These are phyloP conservation scores for Trypanosoma melophagium DNA, from an alignment of 208 protist species.

Conservation along the genomic window DNA sequence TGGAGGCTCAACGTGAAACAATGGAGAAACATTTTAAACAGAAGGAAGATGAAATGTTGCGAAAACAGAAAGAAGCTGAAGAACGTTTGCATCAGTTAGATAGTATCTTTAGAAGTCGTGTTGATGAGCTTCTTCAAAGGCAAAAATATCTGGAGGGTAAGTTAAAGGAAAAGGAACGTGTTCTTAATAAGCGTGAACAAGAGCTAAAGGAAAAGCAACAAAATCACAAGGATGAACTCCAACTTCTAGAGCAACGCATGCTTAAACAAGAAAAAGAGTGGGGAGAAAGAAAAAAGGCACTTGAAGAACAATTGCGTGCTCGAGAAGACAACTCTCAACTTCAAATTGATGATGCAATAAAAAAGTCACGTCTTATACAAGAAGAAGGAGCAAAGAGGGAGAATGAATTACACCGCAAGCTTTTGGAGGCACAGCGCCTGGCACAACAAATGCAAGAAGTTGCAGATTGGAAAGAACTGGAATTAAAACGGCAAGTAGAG, in stretches of 20 bases:
- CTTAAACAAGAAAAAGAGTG: conserved; percentile 50
- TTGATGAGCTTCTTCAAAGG: conserved; percentile 54
- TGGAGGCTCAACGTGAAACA: conserved; percentile 49
- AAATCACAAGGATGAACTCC: conserved; percentile 44
- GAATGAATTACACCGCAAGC: conserved; percentile 50
- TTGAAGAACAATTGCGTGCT: conserved; percentile 40
- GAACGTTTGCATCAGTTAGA: conserved; percentile 49
- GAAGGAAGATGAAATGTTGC: conserved; percentile 43
- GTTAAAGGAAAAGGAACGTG: conserved; percentile 49
- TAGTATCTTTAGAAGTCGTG: conserved; percentile 35
- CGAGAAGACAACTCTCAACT: conserved; percentile 47
- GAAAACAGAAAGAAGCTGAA: conserved; percentile 50
- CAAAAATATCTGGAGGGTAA: conserved; percentile 49
- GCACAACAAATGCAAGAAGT: conserved; percentile 44
- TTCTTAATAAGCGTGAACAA: conserved; percentile 37
- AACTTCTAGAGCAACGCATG: conserved; percentile 35
- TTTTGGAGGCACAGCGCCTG: conserved; percentile 46
- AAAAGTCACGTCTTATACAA: conserved; percentile 39
- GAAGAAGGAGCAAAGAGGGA: conserved; percentile 40
- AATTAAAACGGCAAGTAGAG: conserved; percentile 53
- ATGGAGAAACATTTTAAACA: conserved; percentile 45
- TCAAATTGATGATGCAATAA: conserved; percentile 42
- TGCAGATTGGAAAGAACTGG: conserved; percentile 49
- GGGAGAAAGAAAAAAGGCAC: conserved; percentile 34
- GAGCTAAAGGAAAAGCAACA: conserved; percentile 41